These are phyloP conservation scores for Fomitopsis schrenkii DNA, from an alignment of 1,284 basidiomycete species.

Conservation along the genomic window DNA sequence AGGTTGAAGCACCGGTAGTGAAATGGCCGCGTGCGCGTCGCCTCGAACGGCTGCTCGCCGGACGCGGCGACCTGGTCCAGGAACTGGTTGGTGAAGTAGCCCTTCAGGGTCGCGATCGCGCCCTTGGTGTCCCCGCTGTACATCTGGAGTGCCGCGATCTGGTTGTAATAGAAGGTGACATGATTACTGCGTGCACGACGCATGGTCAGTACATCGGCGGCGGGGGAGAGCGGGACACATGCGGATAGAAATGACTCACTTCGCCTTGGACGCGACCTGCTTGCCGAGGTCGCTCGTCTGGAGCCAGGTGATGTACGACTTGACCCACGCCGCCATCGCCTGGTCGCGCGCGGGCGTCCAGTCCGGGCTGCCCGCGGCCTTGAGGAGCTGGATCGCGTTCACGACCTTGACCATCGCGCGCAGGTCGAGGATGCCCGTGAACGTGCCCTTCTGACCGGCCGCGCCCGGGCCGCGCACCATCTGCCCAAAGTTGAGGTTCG, in stretches of 20 bases:
- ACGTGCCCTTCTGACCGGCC: conserved; percentile 43
- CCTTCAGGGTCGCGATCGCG: conserved; percentile 34
- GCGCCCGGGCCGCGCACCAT: conserved; percentile 56
- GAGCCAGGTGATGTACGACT: conserved; percentile 53
- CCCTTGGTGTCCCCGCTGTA: conserved; percentile 34
- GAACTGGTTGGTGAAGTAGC: conserved; percentile 45
- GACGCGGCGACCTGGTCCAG: conserved; percentile 47
- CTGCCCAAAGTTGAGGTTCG: conserved; percentile 66
- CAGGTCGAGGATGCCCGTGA: conserved; percentile 63
- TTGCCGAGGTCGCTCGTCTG: conserved; percentile 46
- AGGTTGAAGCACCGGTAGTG: conserved; percentile 67
- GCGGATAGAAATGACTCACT: conserved; percentile 35
- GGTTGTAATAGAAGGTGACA: conserved; percentile 45
- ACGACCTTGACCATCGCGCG: conserved; percentile 59
- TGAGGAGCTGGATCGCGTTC: conserved; percentile 53
- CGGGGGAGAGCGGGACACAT: neutral
- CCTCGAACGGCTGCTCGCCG: conserved; percentile 62
- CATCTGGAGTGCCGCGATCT: conserved; percentile 35
- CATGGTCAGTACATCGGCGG: neutral
- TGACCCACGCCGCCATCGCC: conserved; percentile 46
- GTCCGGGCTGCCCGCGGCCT: conserved; percentile 41
- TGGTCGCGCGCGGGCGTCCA: conserved; percentile 55
- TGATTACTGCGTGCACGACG: conserved; percentile 46
- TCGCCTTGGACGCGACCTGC: conserved; percentile 43
- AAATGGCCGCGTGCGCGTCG: conserved; percentile 55